Percentiles rank a stretch among this genome's conserved stretches.
These are phyloP conservation scores for Talaromyces rugulosus DNA, from an alignment of 2,329 filamentous ascomycete species.

Conservation along the genomic window DNA sequence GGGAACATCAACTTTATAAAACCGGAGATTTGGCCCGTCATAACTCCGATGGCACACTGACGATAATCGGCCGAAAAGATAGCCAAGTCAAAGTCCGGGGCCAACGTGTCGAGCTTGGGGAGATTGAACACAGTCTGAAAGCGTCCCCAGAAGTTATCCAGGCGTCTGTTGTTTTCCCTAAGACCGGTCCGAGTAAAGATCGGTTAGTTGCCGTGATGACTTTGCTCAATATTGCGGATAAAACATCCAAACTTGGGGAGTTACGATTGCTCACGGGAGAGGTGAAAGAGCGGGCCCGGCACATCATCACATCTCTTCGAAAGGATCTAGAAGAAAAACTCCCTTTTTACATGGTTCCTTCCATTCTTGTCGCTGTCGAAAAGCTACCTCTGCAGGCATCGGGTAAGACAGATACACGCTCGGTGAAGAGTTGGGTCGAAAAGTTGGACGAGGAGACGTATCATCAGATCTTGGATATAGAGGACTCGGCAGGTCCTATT, in stretches of 20 bases:
- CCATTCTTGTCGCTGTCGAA: not conserved
- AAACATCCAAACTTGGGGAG: not conserved
- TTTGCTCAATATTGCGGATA: not conserved
- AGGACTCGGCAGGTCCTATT: not conserved
- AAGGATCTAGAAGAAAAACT: not conserved
- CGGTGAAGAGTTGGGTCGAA: not conserved
- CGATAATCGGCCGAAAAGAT: conserved; percentile 30
- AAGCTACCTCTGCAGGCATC: not conserved
- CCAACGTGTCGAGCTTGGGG: conserved; percentile 39
- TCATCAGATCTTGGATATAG: not conserved
- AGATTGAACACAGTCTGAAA: conserved; percentile 31
- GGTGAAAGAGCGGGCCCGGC: not conserved
- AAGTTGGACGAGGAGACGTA: not conserved
- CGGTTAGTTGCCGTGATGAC: not conserved
- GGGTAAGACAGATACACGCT: not conserved
- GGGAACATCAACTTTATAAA: conserved; percentile 34
- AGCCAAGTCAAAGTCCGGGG: conserved; percentile 39
- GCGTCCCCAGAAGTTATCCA: conserved; percentile 5
- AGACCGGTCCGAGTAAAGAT: not conserved
- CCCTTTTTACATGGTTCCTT: conserved; percentile 3
- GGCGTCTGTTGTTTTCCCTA: not conserved
- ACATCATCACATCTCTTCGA: not conserved
- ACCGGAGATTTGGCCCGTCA: conserved; percentile 25
- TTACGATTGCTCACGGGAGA: not conserved
- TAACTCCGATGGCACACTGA: conserved; percentile 32